phyloP scores from a whole-genome alignment of 176 grass and related monocot species.

The barley (Hordeum vulgare) region DNA sequence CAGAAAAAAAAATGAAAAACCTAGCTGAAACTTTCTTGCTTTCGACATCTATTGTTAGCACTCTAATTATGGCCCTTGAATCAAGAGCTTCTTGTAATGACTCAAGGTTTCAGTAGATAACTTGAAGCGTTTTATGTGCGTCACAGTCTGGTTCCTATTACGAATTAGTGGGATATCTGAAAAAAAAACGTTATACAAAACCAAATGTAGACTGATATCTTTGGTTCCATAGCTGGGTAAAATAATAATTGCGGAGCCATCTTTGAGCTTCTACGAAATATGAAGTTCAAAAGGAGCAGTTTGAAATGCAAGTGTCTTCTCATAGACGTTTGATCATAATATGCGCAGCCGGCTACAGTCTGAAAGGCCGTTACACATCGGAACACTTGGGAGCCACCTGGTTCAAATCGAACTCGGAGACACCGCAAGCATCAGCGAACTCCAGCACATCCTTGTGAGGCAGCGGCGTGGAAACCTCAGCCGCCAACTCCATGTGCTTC shows the following conservation, averaged over 20 bases:
- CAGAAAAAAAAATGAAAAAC: neutral
- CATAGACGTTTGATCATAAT: neutral
- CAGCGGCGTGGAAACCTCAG: too few relatives aligned
- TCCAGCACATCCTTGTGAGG: too few relatives aligned
- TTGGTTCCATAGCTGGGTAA: neutral
- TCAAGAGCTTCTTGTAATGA: neutral
- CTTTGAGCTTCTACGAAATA: neutral
- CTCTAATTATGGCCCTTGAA: neutral
- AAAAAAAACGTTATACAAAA: neutral
- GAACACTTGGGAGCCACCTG: too few relatives aligned
- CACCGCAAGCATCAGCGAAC: too few relatives aligned
- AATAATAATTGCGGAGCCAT: too few relatives aligned
- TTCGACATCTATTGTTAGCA: neutral
- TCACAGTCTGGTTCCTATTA: neutral
- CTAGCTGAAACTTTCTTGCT: neutral
- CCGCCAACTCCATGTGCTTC: too few relatives aligned
- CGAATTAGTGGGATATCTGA: neutral
- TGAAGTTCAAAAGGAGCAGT: neutral
- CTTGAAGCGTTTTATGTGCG: neutral
- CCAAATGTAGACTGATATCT: neutral
- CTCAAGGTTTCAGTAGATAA: neutral
- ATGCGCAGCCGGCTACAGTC: too few relatives aligned
- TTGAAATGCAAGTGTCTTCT: neutral
- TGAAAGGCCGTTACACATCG: too few relatives aligned
- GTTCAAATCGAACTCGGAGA: too few relatives aligned